Evolutionary conservation across 2,329 filamentous ascomycete species (phyloP).

Genomic region (Monosporascus sp.): DNA sequence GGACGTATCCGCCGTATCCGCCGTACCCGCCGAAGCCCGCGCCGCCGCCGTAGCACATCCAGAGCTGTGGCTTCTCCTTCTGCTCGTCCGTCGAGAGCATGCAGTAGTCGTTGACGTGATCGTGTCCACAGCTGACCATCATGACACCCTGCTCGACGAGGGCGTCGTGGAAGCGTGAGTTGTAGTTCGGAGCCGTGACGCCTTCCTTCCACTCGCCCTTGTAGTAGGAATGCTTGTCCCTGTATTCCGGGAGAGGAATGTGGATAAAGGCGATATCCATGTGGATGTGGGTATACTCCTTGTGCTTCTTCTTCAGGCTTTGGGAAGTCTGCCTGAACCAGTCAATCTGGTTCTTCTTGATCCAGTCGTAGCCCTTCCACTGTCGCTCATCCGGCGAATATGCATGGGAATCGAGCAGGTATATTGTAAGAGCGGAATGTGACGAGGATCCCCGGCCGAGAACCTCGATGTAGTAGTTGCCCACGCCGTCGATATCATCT

Average conservation of each 20-base stretch:
- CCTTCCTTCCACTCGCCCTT: slow-evolving; percentile 75
- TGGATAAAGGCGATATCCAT: slow-evolving; percentile 97
- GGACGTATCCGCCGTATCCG: slow-evolving; percentile 79
- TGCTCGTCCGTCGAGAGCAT: slow-evolving; percentile 56
- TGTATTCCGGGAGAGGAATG: slow-evolving; percentile 90
- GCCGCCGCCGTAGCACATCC: slow-evolving; percentile 98
- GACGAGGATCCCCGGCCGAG: slow-evolving; percentile 72
- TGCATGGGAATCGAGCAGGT: slow-evolving; percentile 86
- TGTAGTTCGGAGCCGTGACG: slow-evolving; percentile 82
- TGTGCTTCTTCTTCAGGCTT: slow-evolving; percentile 69
- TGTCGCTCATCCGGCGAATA: slow-evolving; percentile 86
- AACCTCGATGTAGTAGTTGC: slow-evolving; percentile 92
- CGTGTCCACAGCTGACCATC: slow-evolving; percentile 88
- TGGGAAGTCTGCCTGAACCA: slow-evolving; percentile 85
- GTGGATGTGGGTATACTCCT: slow-evolving; percentile 83
- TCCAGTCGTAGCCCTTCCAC: slow-evolving; percentile 93
- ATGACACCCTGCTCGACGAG: slow-evolving; percentile 80
- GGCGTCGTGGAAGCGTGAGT: slow-evolving; percentile 88
- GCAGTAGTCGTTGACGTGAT: slow-evolving; percentile 97
- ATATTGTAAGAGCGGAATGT: slow-evolving; percentile 90
- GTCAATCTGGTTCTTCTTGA: slow-evolving; percentile 87
- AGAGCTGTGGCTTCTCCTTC: slow-evolving; percentile 62
- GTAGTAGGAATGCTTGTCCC: slow-evolving; percentile 50
- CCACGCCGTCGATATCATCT: slow-evolving; percentile 78
- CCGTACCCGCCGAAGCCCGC: slow-evolving; percentile 93